A percentile compares a stretch with the other conserved stretches of the same genome.
Evolutionary conservation across 768 basidiomycete genomes (phyloP).

Genomic region (Holtermanniella nyarrowii): DNA sequence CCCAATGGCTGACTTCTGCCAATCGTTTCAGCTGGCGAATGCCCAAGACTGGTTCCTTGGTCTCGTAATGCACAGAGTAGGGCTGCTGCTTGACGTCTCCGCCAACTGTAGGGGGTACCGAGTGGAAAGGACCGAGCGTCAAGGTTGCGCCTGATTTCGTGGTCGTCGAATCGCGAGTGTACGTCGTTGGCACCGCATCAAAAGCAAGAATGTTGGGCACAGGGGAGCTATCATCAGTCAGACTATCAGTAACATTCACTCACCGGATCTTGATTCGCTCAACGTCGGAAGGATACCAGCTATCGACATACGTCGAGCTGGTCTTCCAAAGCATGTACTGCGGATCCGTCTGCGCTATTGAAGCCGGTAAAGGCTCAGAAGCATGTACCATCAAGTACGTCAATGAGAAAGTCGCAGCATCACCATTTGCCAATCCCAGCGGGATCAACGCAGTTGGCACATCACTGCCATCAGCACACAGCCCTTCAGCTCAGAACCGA

Average conservation of each 20-base stretch:
- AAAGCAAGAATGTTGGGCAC: conserved; percentile 61
- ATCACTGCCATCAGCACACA: not conserved
- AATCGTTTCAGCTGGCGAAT: conserved; percentile 60
- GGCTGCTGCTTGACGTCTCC: conserved; percentile 56
- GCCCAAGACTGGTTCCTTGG: conserved; percentile 71
- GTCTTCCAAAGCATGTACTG: conserved; percentile 70
- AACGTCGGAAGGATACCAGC: conserved; percentile 67
- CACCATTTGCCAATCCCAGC: conserved; percentile 42
- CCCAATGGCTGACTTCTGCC: conserved; percentile 96
- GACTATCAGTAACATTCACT: conserved; percentile 26
- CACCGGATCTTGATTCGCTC: conserved; percentile 83
- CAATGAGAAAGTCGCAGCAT: conserved; percentile 63
- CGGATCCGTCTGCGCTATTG: conserved; percentile 61
- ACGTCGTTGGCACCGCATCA: conserved; percentile 42
- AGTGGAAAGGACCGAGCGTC: conserved; percentile 79
- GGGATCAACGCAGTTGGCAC: conserved; percentile 20
- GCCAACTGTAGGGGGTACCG: conserved; percentile 55
- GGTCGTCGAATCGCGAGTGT: conserved; percentile 55
- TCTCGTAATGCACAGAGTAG: conserved; percentile 66
- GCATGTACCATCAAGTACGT: conserved; percentile 70
- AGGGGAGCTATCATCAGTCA: conserved; percentile 49
- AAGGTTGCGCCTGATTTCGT: conserved; percentile 67
- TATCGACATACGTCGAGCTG: conserved; percentile 63
- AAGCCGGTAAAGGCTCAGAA: conserved; percentile 62
- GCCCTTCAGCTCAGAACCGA: conserved; percentile 4